Evolutionary conservation across 1,284 basidiomycete genomes (phyloP).

Genomic region (Golubevia sp.): DNA sequence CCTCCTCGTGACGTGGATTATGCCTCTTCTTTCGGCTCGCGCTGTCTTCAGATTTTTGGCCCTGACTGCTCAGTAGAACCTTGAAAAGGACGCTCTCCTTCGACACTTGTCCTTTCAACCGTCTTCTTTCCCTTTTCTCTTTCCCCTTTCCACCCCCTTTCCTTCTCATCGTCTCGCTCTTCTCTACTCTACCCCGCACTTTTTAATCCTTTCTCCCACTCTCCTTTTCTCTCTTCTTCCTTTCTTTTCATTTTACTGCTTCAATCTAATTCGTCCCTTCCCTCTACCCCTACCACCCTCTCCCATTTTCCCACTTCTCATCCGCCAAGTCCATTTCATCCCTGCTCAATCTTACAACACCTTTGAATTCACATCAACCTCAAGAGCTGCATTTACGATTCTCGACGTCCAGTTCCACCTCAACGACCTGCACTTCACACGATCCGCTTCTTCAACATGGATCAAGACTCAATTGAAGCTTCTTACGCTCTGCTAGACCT

Average conservation of each 20-base stretch:
- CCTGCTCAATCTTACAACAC: background rate
- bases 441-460: background rate
- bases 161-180: background rate
- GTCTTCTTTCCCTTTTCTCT: background rate
- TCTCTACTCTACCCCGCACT: background rate
- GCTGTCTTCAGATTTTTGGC: no score
- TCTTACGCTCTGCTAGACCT: no score
- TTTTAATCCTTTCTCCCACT: background rate
- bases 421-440: background rate
- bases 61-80: no score
- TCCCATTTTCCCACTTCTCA: background rate
- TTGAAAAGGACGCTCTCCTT: no score
- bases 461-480: no score
- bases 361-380: background rate
- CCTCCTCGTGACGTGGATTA: no score
- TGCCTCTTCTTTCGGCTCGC: no score
- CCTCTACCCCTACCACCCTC: background rate
- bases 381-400: no score
- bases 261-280: no score
- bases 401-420: background rate
- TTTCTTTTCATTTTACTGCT: background rate
- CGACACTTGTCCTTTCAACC: background rate
- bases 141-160: background rate
- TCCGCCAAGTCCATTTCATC: background rate
- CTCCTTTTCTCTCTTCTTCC: background rate